Evolutionary conservation across 768 basidiomycete species (phyloP), one percentile per base, ranked within the genome.

Genomic region (Boletus reticuloceps): DNA sequence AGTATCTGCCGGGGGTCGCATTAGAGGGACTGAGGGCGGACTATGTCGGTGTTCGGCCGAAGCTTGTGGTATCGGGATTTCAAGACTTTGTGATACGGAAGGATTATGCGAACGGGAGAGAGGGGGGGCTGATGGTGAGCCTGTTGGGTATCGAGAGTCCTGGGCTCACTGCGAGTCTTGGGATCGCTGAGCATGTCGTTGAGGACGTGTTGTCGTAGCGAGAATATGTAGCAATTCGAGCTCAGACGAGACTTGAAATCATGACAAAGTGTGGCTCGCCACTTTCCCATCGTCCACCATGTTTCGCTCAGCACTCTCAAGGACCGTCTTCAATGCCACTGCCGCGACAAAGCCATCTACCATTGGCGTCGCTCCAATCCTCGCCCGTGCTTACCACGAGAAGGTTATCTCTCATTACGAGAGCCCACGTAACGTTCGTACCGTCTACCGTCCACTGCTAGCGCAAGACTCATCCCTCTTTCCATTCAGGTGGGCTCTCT

Each of bases 371-470:
- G 72, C 79, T 4, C 83, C 86, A n/a, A 66, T 81, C 19, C 70
- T 81, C 51, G 76, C 80, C 63, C 85, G 94, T 64, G 79, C 77
- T 6, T 98, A 98, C 69, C 95, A 98, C 69, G 93, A 95, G 72
- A 97, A 98, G 67, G 96, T 98, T 47, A 93, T 95, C 60, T 89
- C 91, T 25, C 97, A 98, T 76, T 98, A 98, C 73, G 96, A 98
- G 79, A 85, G 83, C 74, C 97, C 97, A 61, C 85, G 90, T 79
- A 99, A 99, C 77, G 96, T 98, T 65, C 50, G 89, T 82, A 32
- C 42, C 58, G 61, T 67, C 60, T 58, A 54, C 52, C 64, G 61
- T 69, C 71, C 73, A 61, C 73, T 66, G 64, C 54, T 54, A 38
- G 22, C 46, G 59, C 20, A 63, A 81, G 82, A 82, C 85, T 86